These are phyloP conservation scores for Pontederia crassipes DNA, from an alignment of 176 grass and related monocot species.

Conservation along the genomic window DNA sequence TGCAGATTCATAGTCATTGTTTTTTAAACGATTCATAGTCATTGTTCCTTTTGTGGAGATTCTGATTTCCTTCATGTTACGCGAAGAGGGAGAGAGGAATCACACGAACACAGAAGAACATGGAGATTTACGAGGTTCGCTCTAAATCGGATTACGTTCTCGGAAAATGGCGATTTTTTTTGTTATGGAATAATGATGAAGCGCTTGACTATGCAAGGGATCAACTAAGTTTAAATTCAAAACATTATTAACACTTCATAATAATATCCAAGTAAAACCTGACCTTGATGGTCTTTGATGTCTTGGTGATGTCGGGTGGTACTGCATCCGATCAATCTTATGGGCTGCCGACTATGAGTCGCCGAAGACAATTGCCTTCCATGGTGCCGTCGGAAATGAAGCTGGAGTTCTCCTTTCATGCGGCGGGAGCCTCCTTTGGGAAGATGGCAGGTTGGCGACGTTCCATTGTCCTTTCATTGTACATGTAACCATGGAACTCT, in stretches of 20 bases:
- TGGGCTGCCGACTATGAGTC: constrained; percentile 58
- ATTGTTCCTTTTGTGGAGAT: background rate
- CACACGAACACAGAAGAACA: no score
- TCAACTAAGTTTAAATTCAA: no score
- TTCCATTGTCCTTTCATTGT: constrained; percentile 56
- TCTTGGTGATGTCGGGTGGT: constrained; percentile 65
- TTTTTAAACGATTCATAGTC: background rate
- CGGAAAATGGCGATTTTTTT: no score
- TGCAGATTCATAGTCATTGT: constrained; percentile 9
- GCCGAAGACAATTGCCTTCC: constrained; percentile 33
- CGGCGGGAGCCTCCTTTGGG: constrained; percentile 42
- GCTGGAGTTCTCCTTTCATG: constrained; percentile 50
- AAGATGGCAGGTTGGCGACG: constrained; percentile 34
- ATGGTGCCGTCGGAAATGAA: constrained; percentile 34
- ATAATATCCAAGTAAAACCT: constrained; percentile 76
- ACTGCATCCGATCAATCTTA: constrained; percentile 54
- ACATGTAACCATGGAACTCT: constrained; percentile 51
- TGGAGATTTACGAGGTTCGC: no score
- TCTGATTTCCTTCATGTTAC: constrained; percentile 9
- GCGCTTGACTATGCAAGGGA: no score
- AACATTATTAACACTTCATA: no score
- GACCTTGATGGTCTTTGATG: constrained; percentile 67
- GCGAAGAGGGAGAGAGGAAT: no score
- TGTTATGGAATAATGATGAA: no score
- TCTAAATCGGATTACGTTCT: no score